These are phyloP conservation scores for Clitoria ternatea DNA, from an alignment of 306 rosid species.

Conservation along the genomic window DNA sequence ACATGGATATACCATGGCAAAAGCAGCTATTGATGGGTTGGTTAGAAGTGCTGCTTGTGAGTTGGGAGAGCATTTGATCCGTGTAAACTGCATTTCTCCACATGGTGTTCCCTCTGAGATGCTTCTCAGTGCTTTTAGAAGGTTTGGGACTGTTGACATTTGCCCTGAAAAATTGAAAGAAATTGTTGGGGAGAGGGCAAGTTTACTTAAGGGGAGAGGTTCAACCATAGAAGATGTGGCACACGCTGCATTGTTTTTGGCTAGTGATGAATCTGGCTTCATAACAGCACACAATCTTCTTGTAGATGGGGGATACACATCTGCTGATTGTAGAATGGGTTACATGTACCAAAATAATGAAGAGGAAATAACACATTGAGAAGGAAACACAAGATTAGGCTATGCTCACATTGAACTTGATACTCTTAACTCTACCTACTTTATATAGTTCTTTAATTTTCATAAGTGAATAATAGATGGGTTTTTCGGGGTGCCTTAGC, in stretches of 20 bases:
- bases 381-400: neutral
- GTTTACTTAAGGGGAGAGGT: constrained; percentile 61
- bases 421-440: neutral
- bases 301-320: constrained; percentile 76
- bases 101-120: constrained; percentile 85
- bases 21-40: constrained; percentile 57
- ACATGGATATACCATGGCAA: constrained; percentile 66
- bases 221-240: constrained; percentile 60
- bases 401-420: neutral
- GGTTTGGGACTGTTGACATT: constrained; percentile 34
- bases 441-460: neutral
- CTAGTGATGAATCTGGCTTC: constrained; percentile 61
- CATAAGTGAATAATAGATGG: neutral
- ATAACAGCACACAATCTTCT: constrained; percentile 67
- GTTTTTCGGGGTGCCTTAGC: neutral
- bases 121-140: constrained; percentile 42
- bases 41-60: constrained; percentile 72
- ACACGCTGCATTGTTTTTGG: constrained; percentile 58
- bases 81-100: constrained; percentile 71
- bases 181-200: constrained; percentile 42
- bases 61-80: constrained; percentile 63
- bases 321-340: constrained; percentile 45
- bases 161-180: constrained; percentile 44
- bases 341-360: constrained; percentile 45
- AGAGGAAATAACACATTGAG: neutral